phyloP scores from a whole-genome alignment of 2,329 filamentous ascomycete species.

The Xylariales sp. region DNA sequence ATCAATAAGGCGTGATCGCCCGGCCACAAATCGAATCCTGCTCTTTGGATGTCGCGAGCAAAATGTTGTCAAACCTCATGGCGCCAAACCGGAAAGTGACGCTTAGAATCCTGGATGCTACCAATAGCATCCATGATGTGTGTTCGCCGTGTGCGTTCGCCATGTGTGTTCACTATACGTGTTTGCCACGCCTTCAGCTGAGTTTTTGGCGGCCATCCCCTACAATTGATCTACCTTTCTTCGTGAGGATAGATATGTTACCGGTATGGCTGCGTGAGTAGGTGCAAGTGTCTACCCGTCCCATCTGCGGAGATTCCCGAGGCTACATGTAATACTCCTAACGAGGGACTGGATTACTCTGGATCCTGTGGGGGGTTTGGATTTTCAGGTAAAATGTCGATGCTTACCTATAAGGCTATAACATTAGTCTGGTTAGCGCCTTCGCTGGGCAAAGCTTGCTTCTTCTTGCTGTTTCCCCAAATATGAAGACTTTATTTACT shows the following conservation, averaged over 20 bases:
- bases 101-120: neutral
- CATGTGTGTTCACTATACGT: neutral
- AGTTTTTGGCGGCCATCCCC: neutral
- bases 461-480: neutral
- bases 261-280: neutral
- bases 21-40: slow-evolving; percentile 21
- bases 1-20: slow-evolving; percentile 19
- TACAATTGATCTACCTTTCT: neutral
- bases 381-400: neutral
- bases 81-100: slow-evolving; percentile 9
- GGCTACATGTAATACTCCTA: neutral
- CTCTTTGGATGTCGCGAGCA: neutral
- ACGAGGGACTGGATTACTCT: neutral
- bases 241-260: neutral
- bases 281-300: neutral
- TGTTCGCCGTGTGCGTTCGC: too few relatives aligned
- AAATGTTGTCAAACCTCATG: slow-evolving; percentile 1
- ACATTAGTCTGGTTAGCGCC: too few relatives aligned
- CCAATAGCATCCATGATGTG: too few relatives aligned
- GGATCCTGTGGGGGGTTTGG: neutral
- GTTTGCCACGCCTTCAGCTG: neutral
- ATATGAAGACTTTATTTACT: neutral
- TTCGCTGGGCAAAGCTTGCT: neutral
- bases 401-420: neutral
- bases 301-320: neutral